Percentiles rank a stretch among this genome's conserved stretches.
phyloP scores from a whole-genome alignment of 2,329 filamentous ascomycete species.

The Botrytis squamosa region DNA sequence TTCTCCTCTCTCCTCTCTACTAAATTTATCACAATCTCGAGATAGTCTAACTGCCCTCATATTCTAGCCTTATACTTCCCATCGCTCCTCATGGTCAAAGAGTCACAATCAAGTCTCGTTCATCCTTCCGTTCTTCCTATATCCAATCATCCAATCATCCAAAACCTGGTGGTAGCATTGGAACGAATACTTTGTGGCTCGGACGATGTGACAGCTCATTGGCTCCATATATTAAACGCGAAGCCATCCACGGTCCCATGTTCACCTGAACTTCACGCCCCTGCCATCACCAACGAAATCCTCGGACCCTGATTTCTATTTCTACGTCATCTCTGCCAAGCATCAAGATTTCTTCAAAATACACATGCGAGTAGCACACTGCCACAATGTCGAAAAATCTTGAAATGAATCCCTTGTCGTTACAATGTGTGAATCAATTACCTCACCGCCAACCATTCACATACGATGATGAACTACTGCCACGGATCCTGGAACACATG shows the following conservation, averaged over 20 bases:
- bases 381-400: not conserved
- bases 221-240: conserved; percentile 7
- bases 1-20: not conserved
- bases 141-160: not conserved
- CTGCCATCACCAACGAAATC: not conserved
- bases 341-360: conserved; percentile 1
- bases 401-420: conserved; percentile 4
- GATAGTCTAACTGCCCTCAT: not conserved
- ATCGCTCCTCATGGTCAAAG: not conserved
- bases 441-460: conserved; percentile 17
- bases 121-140: not conserved
- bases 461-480: not conserved
- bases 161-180: not conserved
- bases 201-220: conserved; percentile 13
- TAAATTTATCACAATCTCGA: not conserved
- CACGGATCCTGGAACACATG: not conserved
- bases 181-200: conserved; percentile 3
- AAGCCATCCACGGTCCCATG: not conserved
- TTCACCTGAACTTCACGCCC: not conserved
- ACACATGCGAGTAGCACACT: not conserved
- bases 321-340: conserved; percentile 16
- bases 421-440: not conserved
- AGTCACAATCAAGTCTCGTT: not conserved
- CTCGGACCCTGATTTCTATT: not conserved
- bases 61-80: not conserved